A percentile compares a stretch with the other conserved stretches of the same genome.
phyloP scores from a whole-genome alignment of 345 rosid species.

The Hevea brasiliensis region DNA sequence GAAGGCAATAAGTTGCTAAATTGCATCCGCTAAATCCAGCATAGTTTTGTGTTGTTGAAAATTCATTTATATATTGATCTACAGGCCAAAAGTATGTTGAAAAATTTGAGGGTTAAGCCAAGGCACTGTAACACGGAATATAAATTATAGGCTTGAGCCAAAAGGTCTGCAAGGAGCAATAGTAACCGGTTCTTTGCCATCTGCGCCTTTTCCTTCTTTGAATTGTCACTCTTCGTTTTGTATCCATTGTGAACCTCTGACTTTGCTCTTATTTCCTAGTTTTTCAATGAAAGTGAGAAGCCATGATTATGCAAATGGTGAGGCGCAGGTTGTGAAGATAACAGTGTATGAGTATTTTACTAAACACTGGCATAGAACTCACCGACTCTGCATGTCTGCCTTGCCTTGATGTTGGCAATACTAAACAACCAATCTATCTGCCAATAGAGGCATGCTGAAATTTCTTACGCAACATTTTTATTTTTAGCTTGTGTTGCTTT shows the following conservation, averaged over 20 bases:
- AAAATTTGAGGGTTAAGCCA: conserved; percentile 67
- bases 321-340: conserved; percentile 45
- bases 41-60: conserved; percentile 8
- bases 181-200: conserved; percentile 30
- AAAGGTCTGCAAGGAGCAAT: conserved; percentile 75
- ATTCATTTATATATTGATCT: background rate
- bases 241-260: conserved; percentile 17
- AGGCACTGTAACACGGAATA: conserved; percentile 63
- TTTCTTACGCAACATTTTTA: background rate
- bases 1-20: conserved; percentile 45
- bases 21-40: conserved; percentile 9
- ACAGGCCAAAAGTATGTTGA: conserved; percentile 77
- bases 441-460: conserved; percentile 65
- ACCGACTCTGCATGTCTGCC: conserved; percentile 62
- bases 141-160: conserved; percentile 71
- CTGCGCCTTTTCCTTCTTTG: conserved; percentile 4
- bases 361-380: conserved; percentile 56
- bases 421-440: conserved; percentile 72
- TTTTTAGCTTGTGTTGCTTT: conserved; percentile 1
- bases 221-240: background rate
- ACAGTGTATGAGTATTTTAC: conserved; percentile 76
- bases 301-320: conserved; percentile 33
- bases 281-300: conserved; percentile 65
- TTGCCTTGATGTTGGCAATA: conserved; percentile 90
- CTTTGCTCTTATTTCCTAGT: conserved; percentile 36